Conservation (phyloP, 768 basidiomycete species). For the Chalciporus chontae region DNA sequence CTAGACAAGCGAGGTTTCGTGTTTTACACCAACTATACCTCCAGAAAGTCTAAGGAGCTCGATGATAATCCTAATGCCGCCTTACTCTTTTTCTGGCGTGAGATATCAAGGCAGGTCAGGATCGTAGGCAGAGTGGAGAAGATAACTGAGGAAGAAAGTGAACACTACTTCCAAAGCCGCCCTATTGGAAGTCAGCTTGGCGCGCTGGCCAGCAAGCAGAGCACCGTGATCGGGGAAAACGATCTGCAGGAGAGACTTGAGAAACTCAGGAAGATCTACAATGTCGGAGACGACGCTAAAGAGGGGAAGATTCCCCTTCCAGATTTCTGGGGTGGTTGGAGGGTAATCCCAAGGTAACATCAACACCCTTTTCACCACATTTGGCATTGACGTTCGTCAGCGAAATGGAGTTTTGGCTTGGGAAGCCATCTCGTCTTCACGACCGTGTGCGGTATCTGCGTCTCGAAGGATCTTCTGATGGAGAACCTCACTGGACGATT, state of each 20-base stretch:
- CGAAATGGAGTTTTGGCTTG: conserved; percentile 97
- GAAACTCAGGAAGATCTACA: conserved; percentile 56
- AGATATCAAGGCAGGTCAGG: conserved; percentile 75
- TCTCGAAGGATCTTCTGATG: conserved; percentile 43
- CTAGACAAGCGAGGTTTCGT: conserved; percentile 88
- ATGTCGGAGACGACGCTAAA: conserved; percentile 39
- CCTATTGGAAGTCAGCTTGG: conserved; percentile 84
- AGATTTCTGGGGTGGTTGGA: conserved; percentile 96
- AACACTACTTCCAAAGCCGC: conserved; percentile 77
- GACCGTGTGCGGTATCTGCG: conserved; percentile 81
- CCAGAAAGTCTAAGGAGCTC: conserved; percentile 86
- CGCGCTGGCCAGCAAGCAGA: conserved; percentile 94
- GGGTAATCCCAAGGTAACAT: conserved; percentile 81
- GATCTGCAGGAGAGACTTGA: conserved; percentile 62
- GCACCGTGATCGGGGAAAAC: conserved; percentile 69
- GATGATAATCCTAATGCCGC: conserved; percentile 73
- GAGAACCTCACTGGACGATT: conserved; percentile 65
- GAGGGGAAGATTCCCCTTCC: conserved; percentile 63
- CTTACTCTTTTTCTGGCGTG: conserved; percentile 89
- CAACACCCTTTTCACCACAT: neutral
- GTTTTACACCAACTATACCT: conserved; percentile 96
- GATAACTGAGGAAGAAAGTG: conserved; percentile 65
- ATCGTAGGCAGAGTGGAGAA: conserved; percentile 85
- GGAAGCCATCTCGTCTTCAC: conserved; percentile 90
- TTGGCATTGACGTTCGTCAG: conserved; percentile 37